phyloP scores from a whole-genome alignment of 345 rosid genomes.

The Capsella bursapastoris region DNA sequence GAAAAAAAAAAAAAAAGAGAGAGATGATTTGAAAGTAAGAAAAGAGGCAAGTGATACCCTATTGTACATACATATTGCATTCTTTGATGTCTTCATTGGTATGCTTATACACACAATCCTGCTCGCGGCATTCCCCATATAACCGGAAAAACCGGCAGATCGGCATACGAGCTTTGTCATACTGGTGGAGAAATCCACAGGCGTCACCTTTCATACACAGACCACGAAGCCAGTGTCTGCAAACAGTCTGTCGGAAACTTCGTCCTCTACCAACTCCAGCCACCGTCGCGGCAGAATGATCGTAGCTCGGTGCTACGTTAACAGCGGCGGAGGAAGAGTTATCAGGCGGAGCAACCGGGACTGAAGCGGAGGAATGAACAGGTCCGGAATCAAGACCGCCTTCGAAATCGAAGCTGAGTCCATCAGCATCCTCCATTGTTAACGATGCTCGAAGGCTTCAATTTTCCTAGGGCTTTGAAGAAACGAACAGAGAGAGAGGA shows the following conservation, averaged over 20 bases:
- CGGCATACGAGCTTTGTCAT: slow-evolving; percentile 97
- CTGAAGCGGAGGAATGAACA: slow-evolving; percentile 57
- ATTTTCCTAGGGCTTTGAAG: slow-evolving; percentile 24
- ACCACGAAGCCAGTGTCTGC: slow-evolving; percentile 98
- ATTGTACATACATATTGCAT: slow-evolving; percentile 84
- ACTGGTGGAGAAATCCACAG: slow-evolving; percentile 97
- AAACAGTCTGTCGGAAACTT: slow-evolving; percentile 98
- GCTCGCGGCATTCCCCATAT: slow-evolving; percentile 96
- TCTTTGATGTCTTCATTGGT: slow-evolving; percentile 98
- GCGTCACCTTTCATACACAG: slow-evolving; percentile 99
- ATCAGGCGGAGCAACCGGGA: slow-evolving; percentile 59
- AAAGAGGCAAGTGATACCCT: neutral
- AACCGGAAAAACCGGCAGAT: slow-evolving; percentile 87
- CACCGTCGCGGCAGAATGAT: slow-evolving; percentile 31
- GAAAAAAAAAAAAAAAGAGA: too few species aligned
- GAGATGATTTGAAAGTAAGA: neutral
- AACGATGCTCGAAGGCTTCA: neutral
- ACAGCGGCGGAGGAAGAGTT: slow-evolving; percentile 47
- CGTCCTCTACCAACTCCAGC: slow-evolving; percentile 60
- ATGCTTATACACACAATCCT: slow-evolving; percentile 96
- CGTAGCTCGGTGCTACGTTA: slow-evolving; percentile 33
- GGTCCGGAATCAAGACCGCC: slow-evolving; percentile 88
- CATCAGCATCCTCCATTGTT: slow-evolving; percentile 81
- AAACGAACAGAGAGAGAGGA: neutral
- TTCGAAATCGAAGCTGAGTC: slow-evolving; percentile 97